Evolutionary conservation across 345 rosid species (phyloP).

Genomic region (Pistacia atlantica): DNA sequence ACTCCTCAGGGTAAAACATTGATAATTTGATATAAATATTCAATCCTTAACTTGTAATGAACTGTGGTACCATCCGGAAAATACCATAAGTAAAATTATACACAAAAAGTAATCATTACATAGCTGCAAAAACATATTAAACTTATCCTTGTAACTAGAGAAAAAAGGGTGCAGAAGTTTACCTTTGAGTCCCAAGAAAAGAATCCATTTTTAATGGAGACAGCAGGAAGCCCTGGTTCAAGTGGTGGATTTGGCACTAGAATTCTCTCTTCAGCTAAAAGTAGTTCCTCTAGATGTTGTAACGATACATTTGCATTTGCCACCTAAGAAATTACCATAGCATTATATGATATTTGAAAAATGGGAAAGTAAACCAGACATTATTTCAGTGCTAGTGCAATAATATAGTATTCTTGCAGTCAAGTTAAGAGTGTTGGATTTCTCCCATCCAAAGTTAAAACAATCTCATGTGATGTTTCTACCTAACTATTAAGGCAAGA

Average conservation of each 20-base stretch:
- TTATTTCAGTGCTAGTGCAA: background rate
- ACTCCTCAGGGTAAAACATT: too few relatives aligned
- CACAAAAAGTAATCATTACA: background rate
- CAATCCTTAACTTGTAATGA: too few relatives aligned
- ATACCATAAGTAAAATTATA: background rate
- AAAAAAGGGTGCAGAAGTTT: background rate
- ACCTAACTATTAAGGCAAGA: background rate
- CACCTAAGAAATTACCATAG: conserved; percentile 49
- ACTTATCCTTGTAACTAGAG: background rate
- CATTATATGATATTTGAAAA: conserved; percentile 7
- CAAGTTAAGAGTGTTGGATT: background rate
- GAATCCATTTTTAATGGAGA: conserved; percentile 75
- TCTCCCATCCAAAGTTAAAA: background rate
- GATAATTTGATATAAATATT: too few relatives aligned
- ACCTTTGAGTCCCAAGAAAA: conserved; percentile 97
- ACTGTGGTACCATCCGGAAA: background rate
- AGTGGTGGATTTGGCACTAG: conserved; percentile 79
- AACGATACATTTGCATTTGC: conserved; percentile 88
- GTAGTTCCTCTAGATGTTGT: conserved; percentile 85
- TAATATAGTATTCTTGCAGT: background rate
- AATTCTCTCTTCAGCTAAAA: conserved; percentile 81
- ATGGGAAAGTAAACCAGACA: background rate
- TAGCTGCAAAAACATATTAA: background rate
- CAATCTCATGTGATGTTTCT: background rate
- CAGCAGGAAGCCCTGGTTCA: conserved; percentile 70